These are phyloP conservation scores for Kwoniella sp. DNA, from an alignment of 768 basidiomycete species.

Conservation along the genomic window DNA sequence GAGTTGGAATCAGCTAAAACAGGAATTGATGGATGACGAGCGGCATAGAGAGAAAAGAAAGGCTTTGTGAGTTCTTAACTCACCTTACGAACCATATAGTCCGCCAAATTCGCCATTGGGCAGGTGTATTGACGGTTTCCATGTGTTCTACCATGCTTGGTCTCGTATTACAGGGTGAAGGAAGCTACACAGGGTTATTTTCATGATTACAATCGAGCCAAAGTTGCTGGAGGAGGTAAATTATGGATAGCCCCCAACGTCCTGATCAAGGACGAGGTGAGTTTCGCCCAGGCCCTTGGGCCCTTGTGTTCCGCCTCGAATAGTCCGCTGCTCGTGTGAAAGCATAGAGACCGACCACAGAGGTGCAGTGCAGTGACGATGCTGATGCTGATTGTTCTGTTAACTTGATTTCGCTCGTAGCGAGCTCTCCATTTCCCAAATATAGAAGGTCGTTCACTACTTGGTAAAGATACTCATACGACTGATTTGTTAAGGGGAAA, in stretches of 20 bases:
- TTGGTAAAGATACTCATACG: slow-evolving; percentile 66
- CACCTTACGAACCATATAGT: no score
- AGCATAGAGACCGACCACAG: no score
- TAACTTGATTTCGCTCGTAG: slow-evolving; percentile 57
- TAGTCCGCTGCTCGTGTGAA: no score
- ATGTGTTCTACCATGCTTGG: neutral
- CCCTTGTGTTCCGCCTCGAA: no score
- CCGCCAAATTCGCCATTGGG: no score
- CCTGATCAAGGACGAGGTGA: slow-evolving; percentile 84
- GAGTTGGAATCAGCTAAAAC: slow-evolving; percentile 66
- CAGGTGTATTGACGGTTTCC: no score
- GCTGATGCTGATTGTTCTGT: neutral
- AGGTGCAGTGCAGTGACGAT: no score
- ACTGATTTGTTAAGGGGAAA: slow-evolving; percentile 74
- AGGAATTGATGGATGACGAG: slow-evolving; percentile 72
- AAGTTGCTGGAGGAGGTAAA: slow-evolving; percentile 78
- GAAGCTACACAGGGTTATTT: slow-evolving; percentile 81
- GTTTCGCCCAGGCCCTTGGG: slow-evolving; percentile 51
- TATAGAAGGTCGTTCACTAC: slow-evolving; percentile 71
- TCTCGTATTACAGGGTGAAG: slow-evolving; percentile 60
- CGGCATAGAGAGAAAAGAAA: slow-evolving; percentile 68
- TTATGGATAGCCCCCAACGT: slow-evolving; percentile 89
- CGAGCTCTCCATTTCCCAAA: slow-evolving; percentile 91
- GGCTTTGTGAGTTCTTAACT: slow-evolving; percentile 57
- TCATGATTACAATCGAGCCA: slow-evolving; percentile 76